These are phyloP conservation scores for Coemansia sp. DNA, from an alignment of 192 early-diverging fungal genomes.

Conservation along the genomic window DNA sequence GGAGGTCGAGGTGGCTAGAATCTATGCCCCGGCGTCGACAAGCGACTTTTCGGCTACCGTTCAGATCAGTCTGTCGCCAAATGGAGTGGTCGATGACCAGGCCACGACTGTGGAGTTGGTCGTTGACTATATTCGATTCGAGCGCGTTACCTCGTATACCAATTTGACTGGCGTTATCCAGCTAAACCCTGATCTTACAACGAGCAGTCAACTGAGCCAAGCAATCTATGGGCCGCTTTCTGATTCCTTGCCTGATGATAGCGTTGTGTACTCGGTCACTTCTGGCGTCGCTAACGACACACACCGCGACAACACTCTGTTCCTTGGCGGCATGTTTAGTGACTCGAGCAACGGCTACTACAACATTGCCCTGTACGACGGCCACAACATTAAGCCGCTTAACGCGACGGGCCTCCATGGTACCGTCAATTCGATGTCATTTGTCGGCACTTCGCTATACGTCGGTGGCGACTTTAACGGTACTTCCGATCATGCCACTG, in stretches of 20 bases:
- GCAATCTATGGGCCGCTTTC: slow-evolving; percentile 43
- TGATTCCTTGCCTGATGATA: slow-evolving; percentile 37
- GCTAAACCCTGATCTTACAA: slow-evolving; percentile 19
- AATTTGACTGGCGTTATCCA: slow-evolving; percentile 47
- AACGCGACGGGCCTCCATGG: slow-evolving; percentile 31
- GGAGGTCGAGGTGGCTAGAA: slow-evolving; percentile 48
- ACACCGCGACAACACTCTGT: slow-evolving; percentile 33
- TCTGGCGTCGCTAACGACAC: slow-evolving; percentile 29
- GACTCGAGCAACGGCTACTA: slow-evolving; percentile 27
- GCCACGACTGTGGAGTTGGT: slow-evolving; percentile 35
- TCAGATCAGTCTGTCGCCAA: slow-evolving; percentile 35
- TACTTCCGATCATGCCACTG: slow-evolving; percentile 21
- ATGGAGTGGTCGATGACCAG: slow-evolving; percentile 15
- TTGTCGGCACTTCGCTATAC: slow-evolving; percentile 27
- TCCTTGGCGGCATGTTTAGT: slow-evolving; percentile 64
- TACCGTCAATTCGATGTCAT: slow-evolving; percentile 32
- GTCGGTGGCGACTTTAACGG: slow-evolving; percentile 46
- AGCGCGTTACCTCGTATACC: slow-evolving; percentile 37
- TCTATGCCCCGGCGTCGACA: slow-evolving; percentile 53
- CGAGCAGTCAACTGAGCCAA: slow-evolving; percentile 11
- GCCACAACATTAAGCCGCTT: slow-evolving; percentile 21
- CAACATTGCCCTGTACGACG: slow-evolving; percentile 62
- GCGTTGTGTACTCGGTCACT: slow-evolving; percentile 52
- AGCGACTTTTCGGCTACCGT: slow-evolving; percentile 52
- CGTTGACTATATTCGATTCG: slow-evolving; percentile 35